phyloP scores from a whole-genome alignment of 352 stramenopile genomes.

The Phytophthora cajani region DNA sequence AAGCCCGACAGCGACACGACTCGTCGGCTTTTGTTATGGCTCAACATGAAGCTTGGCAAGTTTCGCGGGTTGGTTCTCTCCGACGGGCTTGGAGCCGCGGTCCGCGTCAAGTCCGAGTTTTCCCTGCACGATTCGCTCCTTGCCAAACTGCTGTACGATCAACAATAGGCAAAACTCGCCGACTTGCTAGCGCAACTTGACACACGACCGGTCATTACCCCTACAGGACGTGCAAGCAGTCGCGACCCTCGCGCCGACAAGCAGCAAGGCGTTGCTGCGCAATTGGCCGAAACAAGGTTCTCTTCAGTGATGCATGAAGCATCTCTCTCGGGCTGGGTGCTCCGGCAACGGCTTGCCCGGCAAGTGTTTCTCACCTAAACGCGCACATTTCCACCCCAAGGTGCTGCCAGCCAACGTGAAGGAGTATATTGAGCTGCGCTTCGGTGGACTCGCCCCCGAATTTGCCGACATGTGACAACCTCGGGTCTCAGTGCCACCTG shows the following conservation, averaged over 20 bases:
- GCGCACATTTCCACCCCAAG: constrained; percentile 15
- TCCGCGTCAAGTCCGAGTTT: constrained; percentile 11
- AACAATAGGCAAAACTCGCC: background rate
- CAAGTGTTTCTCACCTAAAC: constrained; percentile 11
- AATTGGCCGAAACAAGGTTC: constrained; percentile 9
- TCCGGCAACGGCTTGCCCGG: background rate
- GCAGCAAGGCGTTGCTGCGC: background rate
- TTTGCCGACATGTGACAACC: constrained; percentile 5
- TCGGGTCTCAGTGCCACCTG: background rate
- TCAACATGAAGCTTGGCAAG: constrained; percentile 20
- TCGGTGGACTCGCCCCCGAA: constrained; percentile 2
- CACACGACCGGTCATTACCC: too few relatives aligned
- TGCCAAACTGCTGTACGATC: constrained; percentile 9
- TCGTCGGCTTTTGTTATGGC: constrained; percentile 8
- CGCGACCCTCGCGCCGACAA: background rate
- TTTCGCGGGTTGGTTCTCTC: constrained; percentile 14
- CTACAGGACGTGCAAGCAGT: background rate
- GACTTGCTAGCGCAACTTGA: background rate
- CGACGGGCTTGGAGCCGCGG: background rate
- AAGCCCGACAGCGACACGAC: constrained; percentile 4
- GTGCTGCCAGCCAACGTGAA: background rate
- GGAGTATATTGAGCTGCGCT: background rate
- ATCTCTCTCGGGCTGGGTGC: constrained; percentile 12
- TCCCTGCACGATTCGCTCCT: constrained; percentile 7
- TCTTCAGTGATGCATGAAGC: constrained; percentile 10